These are phyloP conservation scores for Conticribra guillardii DNA, from an alignment of 108 stramenopile species.

Conservation along the genomic window DNA sequence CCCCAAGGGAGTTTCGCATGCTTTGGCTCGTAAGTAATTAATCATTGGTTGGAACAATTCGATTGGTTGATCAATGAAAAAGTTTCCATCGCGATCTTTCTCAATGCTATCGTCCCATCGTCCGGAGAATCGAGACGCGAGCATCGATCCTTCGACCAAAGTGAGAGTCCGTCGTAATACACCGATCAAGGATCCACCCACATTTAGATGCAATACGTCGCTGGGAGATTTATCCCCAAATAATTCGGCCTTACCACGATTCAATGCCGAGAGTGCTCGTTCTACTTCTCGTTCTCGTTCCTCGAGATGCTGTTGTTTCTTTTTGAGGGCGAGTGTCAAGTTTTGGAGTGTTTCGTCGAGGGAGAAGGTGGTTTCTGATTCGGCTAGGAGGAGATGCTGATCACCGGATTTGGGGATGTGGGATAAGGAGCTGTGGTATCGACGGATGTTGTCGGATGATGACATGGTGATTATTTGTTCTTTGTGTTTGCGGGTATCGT, in stretches of 20 bases:
- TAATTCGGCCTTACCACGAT: slow-evolving; percentile 16
- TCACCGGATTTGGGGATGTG: no score
- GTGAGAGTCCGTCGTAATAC: slow-evolving; percentile 59
- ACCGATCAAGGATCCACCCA: slow-evolving; percentile 45
- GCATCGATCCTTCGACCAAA: slow-evolving; percentile 50
- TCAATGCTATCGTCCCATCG: slow-evolving; percentile 59
- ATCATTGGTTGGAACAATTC: slow-evolving; percentile 48
- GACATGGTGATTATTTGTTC: no score
- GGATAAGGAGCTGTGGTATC: no score
- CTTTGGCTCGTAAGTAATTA: slow-evolving; percentile 45
- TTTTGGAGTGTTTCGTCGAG: slow-evolving; percentile 35
- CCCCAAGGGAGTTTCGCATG: slow-evolving; percentile 23
- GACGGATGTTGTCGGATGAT: no score
- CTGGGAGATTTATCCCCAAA: slow-evolving; percentile 21
- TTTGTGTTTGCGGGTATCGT: no score
- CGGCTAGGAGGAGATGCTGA: no score
- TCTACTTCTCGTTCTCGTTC: slow-evolving; percentile 22
- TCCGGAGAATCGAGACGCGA: slow-evolving; percentile 60
- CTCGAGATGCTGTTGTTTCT: slow-evolving; percentile 24
- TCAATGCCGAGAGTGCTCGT: not conserved
- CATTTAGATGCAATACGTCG: slow-evolving; percentile 53
- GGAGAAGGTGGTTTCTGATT: not conserved
- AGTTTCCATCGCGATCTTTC: slow-evolving; percentile 56
- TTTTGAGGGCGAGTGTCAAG: slow-evolving; percentile 21
- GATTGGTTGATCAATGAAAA: slow-evolving; percentile 58